These are phyloP conservation scores for Thozetella sp. DNA, from an alignment of 495 filamentous ascomycete species.

Conservation along the genomic window DNA sequence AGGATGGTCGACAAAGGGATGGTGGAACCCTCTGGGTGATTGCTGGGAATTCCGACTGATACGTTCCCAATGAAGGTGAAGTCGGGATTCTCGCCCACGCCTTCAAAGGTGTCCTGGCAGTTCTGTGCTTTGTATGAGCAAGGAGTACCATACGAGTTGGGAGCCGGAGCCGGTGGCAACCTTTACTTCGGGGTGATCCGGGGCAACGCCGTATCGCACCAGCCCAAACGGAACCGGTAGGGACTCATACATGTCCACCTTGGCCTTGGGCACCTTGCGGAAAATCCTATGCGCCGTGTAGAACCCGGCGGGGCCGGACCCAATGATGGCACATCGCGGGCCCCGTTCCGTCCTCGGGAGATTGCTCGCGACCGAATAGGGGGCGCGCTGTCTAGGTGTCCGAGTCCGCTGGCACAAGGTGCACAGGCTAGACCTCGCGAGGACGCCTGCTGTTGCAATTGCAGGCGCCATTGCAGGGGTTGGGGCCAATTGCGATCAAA, in stretches of 20 bases:
- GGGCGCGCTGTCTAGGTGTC: background rate
- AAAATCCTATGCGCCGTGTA: conserved; percentile 88
- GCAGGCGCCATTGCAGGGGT: background rate
- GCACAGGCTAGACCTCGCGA: background rate
- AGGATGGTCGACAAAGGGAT: conserved; percentile 70
- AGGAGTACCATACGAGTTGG: background rate
- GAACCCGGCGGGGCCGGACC: conserved; percentile 95
- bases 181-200: conserved; percentile 98
- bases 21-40: conserved; percentile 42
- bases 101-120: conserved; percentile 89
- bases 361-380: background rate
- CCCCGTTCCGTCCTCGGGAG: background rate
- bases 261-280: conserved; percentile 66
- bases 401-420: background rate
- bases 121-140: conserved; percentile 56
- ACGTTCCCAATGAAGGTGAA: conserved; percentile 95
- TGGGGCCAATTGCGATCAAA: background rate
- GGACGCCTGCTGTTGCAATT: background rate
- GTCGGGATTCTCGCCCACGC: conserved; percentile 76
- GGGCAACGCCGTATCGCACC: conserved; percentile 90
- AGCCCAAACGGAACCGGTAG: conserved; percentile 91
- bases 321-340: conserved; percentile 67
- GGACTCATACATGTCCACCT: conserved; percentile 95
- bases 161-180: conserved; percentile 45
- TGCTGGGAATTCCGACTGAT: conserved; percentile 63